Percentiles rank a stretch among this genome's conserved stretches.
phyloP scores from a whole-genome alignment of 495 filamentous ascomycete genomes.

The Gamarada debralockiae region DNA sequence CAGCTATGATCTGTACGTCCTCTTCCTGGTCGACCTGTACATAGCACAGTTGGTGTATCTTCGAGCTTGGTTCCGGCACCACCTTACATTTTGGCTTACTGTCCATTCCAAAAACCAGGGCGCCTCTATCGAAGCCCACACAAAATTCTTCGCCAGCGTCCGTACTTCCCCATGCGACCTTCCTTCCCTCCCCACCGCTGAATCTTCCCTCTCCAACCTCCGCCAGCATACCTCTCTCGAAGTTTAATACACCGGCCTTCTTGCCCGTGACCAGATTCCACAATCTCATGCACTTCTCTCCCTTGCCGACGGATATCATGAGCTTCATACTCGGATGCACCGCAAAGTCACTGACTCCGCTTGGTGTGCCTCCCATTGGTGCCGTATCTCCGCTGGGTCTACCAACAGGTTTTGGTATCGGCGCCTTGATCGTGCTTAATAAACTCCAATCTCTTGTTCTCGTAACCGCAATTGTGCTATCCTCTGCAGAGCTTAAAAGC shows the following conservation, averaged over 20 bases:
- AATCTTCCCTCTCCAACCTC: slow-evolving; percentile 72
- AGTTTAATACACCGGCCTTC: slow-evolving; percentile 88
- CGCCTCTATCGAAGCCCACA: slow-evolving; percentile 84
- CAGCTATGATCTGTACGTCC: slow-evolving; percentile 54
- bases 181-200: slow-evolving; percentile 76
- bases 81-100: slow-evolving; percentile 73
- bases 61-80: slow-evolving; percentile 63
- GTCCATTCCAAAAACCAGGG: slow-evolving; percentile 81
- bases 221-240: slow-evolving; percentile 60
- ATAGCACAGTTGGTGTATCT: slow-evolving; percentile 80
- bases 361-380: slow-evolving; percentile 72
- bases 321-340: slow-evolving; percentile 95
- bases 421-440: slow-evolving; percentile 86
- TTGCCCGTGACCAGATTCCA: slow-evolving; percentile 98
- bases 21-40: slow-evolving; percentile 43
- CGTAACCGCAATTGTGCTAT: slow-evolving; percentile 83
- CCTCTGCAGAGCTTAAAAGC: slow-evolving; percentile 77
- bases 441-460: slow-evolving; percentile 86
- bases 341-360: slow-evolving; percentile 93
- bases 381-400: slow-evolving; percentile 90
- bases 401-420: slow-evolving; percentile 76
- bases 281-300: slow-evolving; percentile 85
- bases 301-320: slow-evolving; percentile 84
- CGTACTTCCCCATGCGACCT: slow-evolving; percentile 72
- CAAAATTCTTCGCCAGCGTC: slow-evolving; percentile 73